Conservation (phyloP, 176 grass and related monocot species). For the Triticum timopheevii region DNA sequence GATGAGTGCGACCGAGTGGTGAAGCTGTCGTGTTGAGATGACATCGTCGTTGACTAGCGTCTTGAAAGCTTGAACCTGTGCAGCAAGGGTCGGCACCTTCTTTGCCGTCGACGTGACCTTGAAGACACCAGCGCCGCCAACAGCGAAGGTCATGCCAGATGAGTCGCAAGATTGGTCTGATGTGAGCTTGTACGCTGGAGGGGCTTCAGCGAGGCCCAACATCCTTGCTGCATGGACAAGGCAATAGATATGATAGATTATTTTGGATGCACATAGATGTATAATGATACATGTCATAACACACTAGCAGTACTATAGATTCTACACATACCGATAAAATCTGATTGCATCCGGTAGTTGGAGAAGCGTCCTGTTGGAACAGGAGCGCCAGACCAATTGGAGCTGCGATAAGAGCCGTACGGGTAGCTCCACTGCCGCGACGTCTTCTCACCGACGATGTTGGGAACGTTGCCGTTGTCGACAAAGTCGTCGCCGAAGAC, state of each 20-base stretch:
- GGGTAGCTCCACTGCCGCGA: background rate
- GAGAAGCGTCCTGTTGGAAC: background rate
- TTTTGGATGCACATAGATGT: background rate
- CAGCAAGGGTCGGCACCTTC: background rate
- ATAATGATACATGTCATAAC: background rate
- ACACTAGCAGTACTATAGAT: background rate
- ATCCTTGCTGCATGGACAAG: conserved; percentile 16
- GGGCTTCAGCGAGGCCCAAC: background rate
- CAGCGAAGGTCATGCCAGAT: conserved; percentile 61
- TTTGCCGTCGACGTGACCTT: background rate
- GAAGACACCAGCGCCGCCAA: conserved; percentile 25
- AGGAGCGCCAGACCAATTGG: background rate
- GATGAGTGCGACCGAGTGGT: conserved; percentile 21
- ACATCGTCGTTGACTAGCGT: background rate
- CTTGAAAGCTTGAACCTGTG: background rate
- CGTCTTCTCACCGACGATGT: background rate
- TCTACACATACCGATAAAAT: background rate
- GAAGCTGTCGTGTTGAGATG: background rate
- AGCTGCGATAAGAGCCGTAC: background rate
- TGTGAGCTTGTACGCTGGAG: background rate
- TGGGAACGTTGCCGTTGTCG: background rate
- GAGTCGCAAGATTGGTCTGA: background rate
- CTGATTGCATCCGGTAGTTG: background rate
- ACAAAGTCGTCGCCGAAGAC: conserved; percentile 7
- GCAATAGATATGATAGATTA: background rate